Base-by-base conservation (phyloP, 495 filamentous ascomycete genomes). In the Hypoxylon cercidicola region DNA sequence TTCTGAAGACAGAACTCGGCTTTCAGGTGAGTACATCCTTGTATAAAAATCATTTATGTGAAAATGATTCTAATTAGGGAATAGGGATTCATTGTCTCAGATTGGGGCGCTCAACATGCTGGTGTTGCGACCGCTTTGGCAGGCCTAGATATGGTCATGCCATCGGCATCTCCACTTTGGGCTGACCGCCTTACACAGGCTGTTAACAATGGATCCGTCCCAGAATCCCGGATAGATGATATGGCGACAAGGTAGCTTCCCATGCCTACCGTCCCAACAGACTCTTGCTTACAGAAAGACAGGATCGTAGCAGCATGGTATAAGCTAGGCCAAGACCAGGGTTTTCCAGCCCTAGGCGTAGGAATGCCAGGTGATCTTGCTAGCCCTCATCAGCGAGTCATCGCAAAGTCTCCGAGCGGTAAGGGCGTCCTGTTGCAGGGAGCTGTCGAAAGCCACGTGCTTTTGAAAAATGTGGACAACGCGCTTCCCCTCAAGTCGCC, bases 1-100 rank as follows among this genome's bases (percentile, higher is more conserved):
- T 91, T 1, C 74, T 92, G 4, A 92, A 91, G 64, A 79, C 77
- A 1, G 87, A 91, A 62, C 76, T 92, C 0, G 87, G 84, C 0
- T 89, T 88, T 70, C 77, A 86, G 59, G 82, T 75, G 39, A 41
- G 1, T 41, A 16, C 12, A 59, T 21, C 44, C 28, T 9, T 28
- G n/a, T 1, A 9, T 19, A 8, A 4, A 44, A 50, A 39, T 1
- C 11, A 21, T 19, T 25, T 10, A 4, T 13, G 16, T 1, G 10
- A 37, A 2, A 41, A 6, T 55, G 19, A 12, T 28, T 7, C 48
- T 62, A 32, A 62, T 35, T 4, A 48, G 1, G 0, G 30, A 20
- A 46, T 19, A 87, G 60, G 88, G 88, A 2, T 88, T 83, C 58
- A 82, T 91, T 10, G 81, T 89, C 45, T 81, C 78, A 8, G 88